A percentile compares a stretch with the other conserved stretches of the same genome.
These are phyloP conservation scores for Westerdykella aurantiaca DNA, from an alignment of 2,329 filamentous ascomycete species.

Conservation along the genomic window DNA sequence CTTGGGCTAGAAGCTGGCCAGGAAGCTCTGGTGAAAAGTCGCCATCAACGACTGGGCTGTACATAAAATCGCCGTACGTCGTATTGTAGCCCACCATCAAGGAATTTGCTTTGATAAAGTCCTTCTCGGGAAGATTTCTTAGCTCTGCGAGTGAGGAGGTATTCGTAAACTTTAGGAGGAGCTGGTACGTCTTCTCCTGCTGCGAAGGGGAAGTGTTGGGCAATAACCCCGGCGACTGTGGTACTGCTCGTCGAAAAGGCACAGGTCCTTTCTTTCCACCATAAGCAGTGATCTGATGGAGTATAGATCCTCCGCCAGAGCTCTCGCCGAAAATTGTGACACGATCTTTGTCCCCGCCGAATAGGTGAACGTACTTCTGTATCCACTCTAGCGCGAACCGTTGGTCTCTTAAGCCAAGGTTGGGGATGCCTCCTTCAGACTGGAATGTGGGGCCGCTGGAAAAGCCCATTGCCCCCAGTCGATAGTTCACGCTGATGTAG, in stretches of 20 bases:
- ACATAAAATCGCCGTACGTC: constrained; percentile 39
- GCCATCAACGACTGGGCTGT: constrained; percentile 44
- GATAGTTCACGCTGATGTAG: constrained; percentile 46
- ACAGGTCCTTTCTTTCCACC: constrained; percentile 35
- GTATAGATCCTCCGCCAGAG: constrained; percentile 50
- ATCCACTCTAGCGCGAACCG: constrained; percentile 48
- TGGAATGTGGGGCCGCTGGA: constrained; percentile 43
- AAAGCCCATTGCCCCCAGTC: constrained; percentile 46
- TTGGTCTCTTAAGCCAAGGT: constrained; percentile 43
- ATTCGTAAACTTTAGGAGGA: constrained; percentile 40
- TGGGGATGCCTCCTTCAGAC: constrained; percentile 18
- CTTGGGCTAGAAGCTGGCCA: constrained; percentile 41
- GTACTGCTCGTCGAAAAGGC: constrained; percentile 44
- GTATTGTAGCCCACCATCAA: constrained; percentile 35
- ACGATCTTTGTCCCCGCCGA: constrained; percentile 44
- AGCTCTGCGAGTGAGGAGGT: constrained; percentile 43
- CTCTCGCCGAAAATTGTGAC: constrained; percentile 35
- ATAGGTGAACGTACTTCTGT: constrained; percentile 44
- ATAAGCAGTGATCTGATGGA: constrained; percentile 52
- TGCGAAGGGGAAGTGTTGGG: constrained; percentile 19
- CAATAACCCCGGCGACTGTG: constrained; percentile 41
- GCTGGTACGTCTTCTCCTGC: constrained; percentile 37
- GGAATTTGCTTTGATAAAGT: constrained; percentile 42
- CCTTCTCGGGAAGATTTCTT: constrained; percentile 36
- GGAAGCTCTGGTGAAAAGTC: constrained; percentile 46